phyloP scores from a whole-genome alignment of 2,329 filamentous ascomycete genomes.

The Dactylella cylindrospora region DNA sequence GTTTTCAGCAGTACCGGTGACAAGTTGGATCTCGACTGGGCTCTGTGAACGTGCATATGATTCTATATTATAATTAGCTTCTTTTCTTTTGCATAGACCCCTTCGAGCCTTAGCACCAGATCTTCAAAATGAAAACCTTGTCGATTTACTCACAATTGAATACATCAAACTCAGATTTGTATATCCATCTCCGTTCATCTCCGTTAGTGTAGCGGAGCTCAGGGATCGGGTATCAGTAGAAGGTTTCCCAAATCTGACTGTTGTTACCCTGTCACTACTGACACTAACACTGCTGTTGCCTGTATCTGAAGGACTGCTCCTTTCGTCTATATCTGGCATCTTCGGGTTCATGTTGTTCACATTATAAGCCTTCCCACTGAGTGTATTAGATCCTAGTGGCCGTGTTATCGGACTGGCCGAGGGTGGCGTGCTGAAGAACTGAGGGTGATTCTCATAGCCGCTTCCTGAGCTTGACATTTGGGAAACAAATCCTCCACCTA shows the following conservation, averaged over 20 bases:
- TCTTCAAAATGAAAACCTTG: background rate
- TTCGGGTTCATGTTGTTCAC: slow-evolving; percentile 14
- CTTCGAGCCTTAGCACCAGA: no score
- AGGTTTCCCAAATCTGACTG: slow-evolving; percentile 38
- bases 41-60: slow-evolving; percentile 48
- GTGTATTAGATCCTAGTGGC: background rate
- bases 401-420: slow-evolving; percentile 18
- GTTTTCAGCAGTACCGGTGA: slow-evolving; percentile 48
- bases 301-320: slow-evolving; percentile 5
- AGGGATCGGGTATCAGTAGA: slow-evolving; percentile 21
- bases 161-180: slow-evolving; percentile 34
- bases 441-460: slow-evolving; percentile 29
- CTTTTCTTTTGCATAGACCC: no score
- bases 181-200: slow-evolving; percentile 38
- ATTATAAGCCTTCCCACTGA: slow-evolving; percentile 16
- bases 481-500: background rate
- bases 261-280: slow-evolving; percentile 33
- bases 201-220: slow-evolving; percentile 15
- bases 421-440: slow-evolving; percentile 38
- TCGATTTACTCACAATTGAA: slow-evolving; percentile 27
- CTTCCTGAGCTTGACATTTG: slow-evolving; percentile 25
- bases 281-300: slow-evolving; percentile 2
- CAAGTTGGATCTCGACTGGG: slow-evolving; percentile 43
- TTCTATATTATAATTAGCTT: slow-evolving; percentile 46
- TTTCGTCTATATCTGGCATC: slow-evolving; percentile 29